A percentile compares a stretch with the other conserved stretches of the same genome.
Evolutionary conservation across 2,329 filamentous ascomycete genomes (phyloP).

Genomic region (Nemania sp.): DNA sequence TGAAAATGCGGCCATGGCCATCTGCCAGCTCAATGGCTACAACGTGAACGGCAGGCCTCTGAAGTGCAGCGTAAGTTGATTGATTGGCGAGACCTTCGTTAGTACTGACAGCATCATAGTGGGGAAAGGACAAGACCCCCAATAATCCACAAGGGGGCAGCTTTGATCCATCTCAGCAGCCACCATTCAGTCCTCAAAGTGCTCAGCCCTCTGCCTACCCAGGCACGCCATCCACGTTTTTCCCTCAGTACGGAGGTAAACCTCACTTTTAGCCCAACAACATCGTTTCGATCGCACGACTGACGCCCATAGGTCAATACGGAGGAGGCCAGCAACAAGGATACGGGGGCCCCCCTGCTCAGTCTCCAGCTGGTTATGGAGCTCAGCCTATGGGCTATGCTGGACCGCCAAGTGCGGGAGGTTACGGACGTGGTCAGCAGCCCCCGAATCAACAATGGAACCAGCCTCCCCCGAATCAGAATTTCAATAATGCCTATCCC

Average conservation of each 20-base stretch:
- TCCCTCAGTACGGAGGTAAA: slow-evolving; percentile 89
- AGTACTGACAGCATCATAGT: slow-evolving; percentile 61
- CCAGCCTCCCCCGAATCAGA: slow-evolving; percentile 57
- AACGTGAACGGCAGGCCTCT: slow-evolving; percentile 95
- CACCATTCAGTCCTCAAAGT: slow-evolving; percentile 72
- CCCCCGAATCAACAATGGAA: slow-evolving; percentile 61
- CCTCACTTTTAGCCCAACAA: slow-evolving; percentile 40
- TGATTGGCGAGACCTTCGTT: slow-evolving; percentile 21
- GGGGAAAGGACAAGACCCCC: slow-evolving; percentile 98
- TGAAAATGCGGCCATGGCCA: slow-evolving; percentile 97
- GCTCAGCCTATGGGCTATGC: slow-evolving; percentile 74
- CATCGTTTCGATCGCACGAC: slow-evolving; percentile 21
- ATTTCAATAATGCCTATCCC: slow-evolving; percentile 65
- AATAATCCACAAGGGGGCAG: slow-evolving; percentile 65
- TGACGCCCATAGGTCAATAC: slow-evolving; percentile 53
- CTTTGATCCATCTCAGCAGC: slow-evolving; percentile 78
- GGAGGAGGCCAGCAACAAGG: slow-evolving; percentile 70
- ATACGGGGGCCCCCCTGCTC: slow-evolving; percentile 65
- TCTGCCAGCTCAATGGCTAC: slow-evolving; percentile 97
- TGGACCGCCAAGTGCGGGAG: slow-evolving; percentile 75
- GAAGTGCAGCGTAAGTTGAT: slow-evolving; percentile 90
- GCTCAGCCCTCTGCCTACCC: slow-evolving; percentile 73
- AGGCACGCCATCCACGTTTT: slow-evolving; percentile 79
- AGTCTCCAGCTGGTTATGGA: slow-evolving; percentile 65
- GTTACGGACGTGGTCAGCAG: slow-evolving; percentile 78